Evolutionary conservation across 1,139 yeast genomes (phyloP).

Genomic region (Kodamaea sp.): DNA sequence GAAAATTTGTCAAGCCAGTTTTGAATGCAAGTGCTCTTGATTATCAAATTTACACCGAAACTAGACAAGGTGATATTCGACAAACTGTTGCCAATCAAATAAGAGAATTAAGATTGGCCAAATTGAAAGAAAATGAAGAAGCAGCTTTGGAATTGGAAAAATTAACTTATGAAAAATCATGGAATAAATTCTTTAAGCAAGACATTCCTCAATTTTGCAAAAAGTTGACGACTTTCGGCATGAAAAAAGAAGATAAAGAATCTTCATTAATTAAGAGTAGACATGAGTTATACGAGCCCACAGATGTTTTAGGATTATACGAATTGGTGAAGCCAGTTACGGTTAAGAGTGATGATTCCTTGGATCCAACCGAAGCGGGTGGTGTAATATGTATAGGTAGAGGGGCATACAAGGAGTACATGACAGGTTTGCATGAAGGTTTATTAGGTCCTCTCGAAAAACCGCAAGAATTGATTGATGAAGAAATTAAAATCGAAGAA

Average conservation of each 20-base stretch:
- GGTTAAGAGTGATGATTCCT: constrained; percentile 47
- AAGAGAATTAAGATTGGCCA: constrained; percentile 58
- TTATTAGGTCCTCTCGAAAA: constrained; percentile 83
- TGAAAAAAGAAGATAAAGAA: constrained; percentile 11
- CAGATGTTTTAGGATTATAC: constrained; percentile 59
- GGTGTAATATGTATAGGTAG: constrained; percentile 93
- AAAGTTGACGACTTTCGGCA: background rate
- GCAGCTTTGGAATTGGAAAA: constrained; percentile 1
- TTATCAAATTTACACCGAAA: constrained; percentile 69
- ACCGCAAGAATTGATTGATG: constrained; percentile 41
- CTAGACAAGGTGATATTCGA: constrained; percentile 88
- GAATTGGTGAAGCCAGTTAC: constrained; percentile 32
- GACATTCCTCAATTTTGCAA: constrained; percentile 12
- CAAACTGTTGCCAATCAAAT: constrained; percentile 77
- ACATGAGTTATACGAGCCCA: constrained; percentile 46
- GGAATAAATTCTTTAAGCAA: constrained; percentile 16
- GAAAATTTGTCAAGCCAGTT: constrained; percentile 81
- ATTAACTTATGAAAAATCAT: constrained; percentile 9
- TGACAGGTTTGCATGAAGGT: constrained; percentile 92
- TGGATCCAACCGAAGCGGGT: constrained; percentile 52
- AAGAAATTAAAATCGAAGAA: constrained; percentile 24
- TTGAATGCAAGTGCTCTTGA: constrained; percentile 85
- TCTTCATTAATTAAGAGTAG: constrained; percentile 24
- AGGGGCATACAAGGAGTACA: constrained; percentile 92
- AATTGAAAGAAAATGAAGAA: constrained; percentile 10